Base-by-base conservation (phyloP, 129 eudicot species). In the Arctium minus region DNA sequence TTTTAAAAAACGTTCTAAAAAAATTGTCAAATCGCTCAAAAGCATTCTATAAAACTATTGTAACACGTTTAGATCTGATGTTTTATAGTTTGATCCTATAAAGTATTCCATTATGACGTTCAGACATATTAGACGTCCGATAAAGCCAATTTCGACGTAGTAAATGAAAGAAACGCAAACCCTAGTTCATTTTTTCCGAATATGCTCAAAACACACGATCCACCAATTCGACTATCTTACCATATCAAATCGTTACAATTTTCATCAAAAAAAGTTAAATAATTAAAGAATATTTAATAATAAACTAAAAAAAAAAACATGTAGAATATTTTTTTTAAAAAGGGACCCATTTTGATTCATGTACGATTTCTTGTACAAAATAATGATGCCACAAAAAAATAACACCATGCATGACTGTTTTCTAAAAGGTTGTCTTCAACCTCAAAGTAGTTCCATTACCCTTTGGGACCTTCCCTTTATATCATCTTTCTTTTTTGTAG, bases 391-490 rank as follows among this genome's bases (percentile, higher is more conserved):
- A 75, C 38, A 44, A 65, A n/a, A 81, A 73, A 62, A 73, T 74
- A 73, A 31, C 69, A 40, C 80, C 74, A 74, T 65, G 62, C 35
- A 73, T 29, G 56, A 82, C 56, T 75, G 71, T 75, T 35, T 33
- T 12, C 75, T 39, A 82, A 74, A 81, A 38, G 80, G 46, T 74
- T 62, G 85, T 64, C 80, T 74, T 69, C 75, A 82, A 82, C 71
- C 56, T 69, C 35, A 82, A 82, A 82, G 76, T 68, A 75, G 75
- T 69, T 75, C 85, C 85, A 82, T 82, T 75, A 75, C 12, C 53
- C 70, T 60, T 65, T n/a, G 3, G 53, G 81, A 65, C 53, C 40
- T 64, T 74, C 70, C 80, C 76, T 82, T 82, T 82, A 82, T 75
- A 75, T 82, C 71, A 67, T 73, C 70, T n/a, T 75, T 44, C 32